Percentiles rank a stretch among this genome's conserved stretches.
These are phyloP conservation scores for Neurospora sp. DNA, from an alignment of 2,329 filamentous ascomycete species.

Conservation along the genomic window DNA sequence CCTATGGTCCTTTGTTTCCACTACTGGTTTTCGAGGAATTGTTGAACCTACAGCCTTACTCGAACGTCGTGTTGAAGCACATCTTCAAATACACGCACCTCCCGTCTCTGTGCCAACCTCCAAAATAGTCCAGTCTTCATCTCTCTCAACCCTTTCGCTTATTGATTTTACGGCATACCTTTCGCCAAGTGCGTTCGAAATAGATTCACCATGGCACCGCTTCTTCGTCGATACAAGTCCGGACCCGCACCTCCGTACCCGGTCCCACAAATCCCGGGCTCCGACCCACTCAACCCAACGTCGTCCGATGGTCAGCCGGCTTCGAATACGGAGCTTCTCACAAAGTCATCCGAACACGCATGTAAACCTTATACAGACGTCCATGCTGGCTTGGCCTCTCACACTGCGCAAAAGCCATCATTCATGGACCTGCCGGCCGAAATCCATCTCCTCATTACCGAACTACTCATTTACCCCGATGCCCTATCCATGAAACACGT, in stretches of 20 bases:
- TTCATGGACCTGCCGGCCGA: conserved; percentile 51
- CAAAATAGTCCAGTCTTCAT: not conserved
- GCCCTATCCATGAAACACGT: conserved; percentile 61
- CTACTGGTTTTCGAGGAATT: not conserved
- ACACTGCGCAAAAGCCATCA: not conserved
- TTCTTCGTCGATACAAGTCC: not conserved
- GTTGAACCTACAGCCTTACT: not conserved
- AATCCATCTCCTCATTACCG: conserved; percentile 53
- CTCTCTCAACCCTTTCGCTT: not conserved
- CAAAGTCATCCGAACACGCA: not conserved
- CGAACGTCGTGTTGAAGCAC: not conserved
- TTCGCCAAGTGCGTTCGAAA: not conserved
- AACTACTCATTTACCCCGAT: conserved; percentile 57
- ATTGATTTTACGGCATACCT: not conserved
- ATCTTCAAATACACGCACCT: not conserved
- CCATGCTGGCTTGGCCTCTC: not conserved
- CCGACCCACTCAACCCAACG: not conserved
- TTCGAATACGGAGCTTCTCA: not conserved
- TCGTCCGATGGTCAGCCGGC: not conserved
- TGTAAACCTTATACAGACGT: not conserved
- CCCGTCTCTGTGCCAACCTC: not conserved
- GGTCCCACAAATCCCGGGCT: not conserved
- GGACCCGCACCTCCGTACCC: not conserved
- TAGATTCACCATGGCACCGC: not conserved
- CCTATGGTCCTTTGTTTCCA: not conserved